Percentiles rank a stretch among this genome's conserved stretches.
Conservation (phyloP, 169 alveolate genomes). For the Toxoplasma gondii region DNA sequence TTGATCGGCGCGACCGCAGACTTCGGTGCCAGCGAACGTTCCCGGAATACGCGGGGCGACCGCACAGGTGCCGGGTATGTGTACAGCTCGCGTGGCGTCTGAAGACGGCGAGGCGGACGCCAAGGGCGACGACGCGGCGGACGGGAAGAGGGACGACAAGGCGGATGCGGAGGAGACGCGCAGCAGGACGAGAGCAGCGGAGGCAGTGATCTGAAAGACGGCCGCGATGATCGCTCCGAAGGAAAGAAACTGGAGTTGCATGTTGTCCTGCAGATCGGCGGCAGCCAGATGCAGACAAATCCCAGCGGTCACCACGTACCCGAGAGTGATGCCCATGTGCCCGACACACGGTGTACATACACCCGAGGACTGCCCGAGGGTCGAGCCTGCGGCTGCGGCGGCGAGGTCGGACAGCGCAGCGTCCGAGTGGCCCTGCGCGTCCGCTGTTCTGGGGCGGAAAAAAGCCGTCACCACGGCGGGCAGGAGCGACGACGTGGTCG, state of each 20-base stretch:
- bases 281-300: constrained; percentile 56
- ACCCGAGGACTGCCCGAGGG: background rate
- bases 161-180: background rate
- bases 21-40: background rate
- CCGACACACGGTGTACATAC: constrained; percentile 44
- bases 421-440: background rate
- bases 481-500: background rate
- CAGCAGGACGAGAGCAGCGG: constrained; percentile 43
- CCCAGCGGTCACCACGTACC: constrained; percentile 51
- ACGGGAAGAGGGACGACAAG: background rate
- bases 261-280: constrained; percentile 53
- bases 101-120: background rate
- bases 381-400: background rate
- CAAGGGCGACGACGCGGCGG: background rate
- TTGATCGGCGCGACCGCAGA: background rate
- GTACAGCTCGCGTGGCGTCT: background rate
- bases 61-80: background rate
- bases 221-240: constrained; percentile 63
- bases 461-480: background rate
- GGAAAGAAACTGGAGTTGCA: constrained; percentile 51
- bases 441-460: background rate
- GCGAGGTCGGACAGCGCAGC: background rate
- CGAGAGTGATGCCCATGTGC: constrained; percentile 51
- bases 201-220: constrained; percentile 23
- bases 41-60: too few species aligned